Base-by-base conservation (phyloP, 2,329 filamentous ascomycete species). In the Penicillium sp. region DNA sequence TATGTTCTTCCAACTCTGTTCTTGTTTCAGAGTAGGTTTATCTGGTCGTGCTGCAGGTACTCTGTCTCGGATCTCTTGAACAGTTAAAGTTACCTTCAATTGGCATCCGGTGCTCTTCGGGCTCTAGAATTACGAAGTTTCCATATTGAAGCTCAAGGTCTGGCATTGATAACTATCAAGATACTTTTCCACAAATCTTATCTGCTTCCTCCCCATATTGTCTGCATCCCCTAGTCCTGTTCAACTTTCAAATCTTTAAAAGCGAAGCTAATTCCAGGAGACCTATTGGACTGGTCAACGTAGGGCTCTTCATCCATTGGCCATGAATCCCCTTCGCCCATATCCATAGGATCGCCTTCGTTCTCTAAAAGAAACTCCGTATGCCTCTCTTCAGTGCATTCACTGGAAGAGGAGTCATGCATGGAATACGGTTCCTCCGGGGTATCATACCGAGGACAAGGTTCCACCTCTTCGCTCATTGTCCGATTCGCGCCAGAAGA, bases 1-100 rank as follows among this genome's bases (percentile, higher is more conserved):
- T 42, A 28, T 42, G 42, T 39, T 43, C 23, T 37, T 27, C 29
- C 35, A 36, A 29, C 34, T n/a, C 38, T 29, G 36, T 49, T 51
- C n/a, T 8, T 32, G 5, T 31, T 16, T 34, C 7, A 18, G 14
- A 11, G 31, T 34, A 34, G 31, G 8, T 3, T 20, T 34, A 18
- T 10, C 9, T 18, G 31, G 14, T 34, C 31, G 14, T 34, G 4
- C 3, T 18, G n/a, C 31, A 18, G 14, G 31, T 34, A 34, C n/a
- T 16, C 16, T 34, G n/a, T n/a, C n/a, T n/a, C n/a, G n/a, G n/a
- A 34, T 11, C 8, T 16, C 18, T 10, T 34, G 6, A 9, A 11
- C 11, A 14, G 14, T 4, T 16, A 10, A 14, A 16, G 14, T 16
- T 16, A 5, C 28, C 5, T 5, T n/a, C 13, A 6, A 14, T 29